phyloP scores from a whole-genome alignment of 2,329 filamentous ascomycete genomes.

The Talaromyces funiculosus region DNA sequence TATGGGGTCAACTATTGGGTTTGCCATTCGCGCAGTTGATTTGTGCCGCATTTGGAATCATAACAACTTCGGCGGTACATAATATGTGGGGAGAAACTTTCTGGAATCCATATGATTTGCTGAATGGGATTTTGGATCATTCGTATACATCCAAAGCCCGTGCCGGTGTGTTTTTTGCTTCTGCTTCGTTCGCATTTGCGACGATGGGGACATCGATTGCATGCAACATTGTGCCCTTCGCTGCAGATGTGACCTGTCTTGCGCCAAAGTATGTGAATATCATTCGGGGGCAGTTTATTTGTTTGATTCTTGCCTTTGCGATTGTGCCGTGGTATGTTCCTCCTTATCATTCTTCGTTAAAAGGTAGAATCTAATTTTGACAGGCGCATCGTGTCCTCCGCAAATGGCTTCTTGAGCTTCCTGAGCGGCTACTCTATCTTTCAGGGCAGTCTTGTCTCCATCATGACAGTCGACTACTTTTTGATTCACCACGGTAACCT shows the following conservation, averaged over 20 bases:
- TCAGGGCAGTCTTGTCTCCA: constrained; percentile 18
- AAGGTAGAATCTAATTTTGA: neutral
- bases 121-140: constrained; percentile 34
- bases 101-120: constrained; percentile 35
- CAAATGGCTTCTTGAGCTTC: constrained; percentile 22
- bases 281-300: constrained; percentile 28
- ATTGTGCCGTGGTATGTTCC: constrained; percentile 30
- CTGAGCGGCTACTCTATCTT: constrained; percentile 22
- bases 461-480: constrained; percentile 34
- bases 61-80: constrained; percentile 26
- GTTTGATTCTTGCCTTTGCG: constrained; percentile 25
- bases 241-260: constrained; percentile 30
- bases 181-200: constrained; percentile 20
- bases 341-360: too few species aligned
- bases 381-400: constrained; percentile 20
- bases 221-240: constrained; percentile 31
- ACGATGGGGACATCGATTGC: constrained; percentile 21
- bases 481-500: constrained; percentile 30
- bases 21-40: constrained; percentile 19
- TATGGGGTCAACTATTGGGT: constrained; percentile 25
- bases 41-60: constrained; percentile 21
- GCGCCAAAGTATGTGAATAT: constrained; percentile 30
- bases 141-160: constrained; percentile 27
- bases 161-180: constrained; percentile 31
- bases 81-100: constrained; percentile 33